Evolutionary conservation across 2,329 filamentous ascomycete genomes (phyloP), one percentile per base, ranked within the genome.

Genomic region (Pseudocercospora crystallina): DNA sequence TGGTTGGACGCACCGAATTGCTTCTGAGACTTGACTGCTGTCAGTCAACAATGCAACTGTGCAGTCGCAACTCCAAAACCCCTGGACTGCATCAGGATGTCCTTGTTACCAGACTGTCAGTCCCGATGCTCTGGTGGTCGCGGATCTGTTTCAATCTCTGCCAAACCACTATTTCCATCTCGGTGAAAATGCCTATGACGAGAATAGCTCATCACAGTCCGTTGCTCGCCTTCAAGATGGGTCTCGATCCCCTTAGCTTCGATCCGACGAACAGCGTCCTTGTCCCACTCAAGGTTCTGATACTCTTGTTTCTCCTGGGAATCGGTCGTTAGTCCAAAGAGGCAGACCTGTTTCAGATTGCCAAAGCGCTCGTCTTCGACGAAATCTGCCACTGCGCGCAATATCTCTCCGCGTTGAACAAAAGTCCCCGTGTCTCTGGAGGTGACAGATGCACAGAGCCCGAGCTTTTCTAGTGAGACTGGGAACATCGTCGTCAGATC

Each of bases 331-430:
- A 43, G 10, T 33, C 43, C 15, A 11, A 32, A 43, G 10, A 49
- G 29, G 35, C 47, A 49, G 13, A 49, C 35, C 32, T 49, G 20
- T 17, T 26, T 38, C 13, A 49, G 26, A 3, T 13, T 49, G 26
- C 12, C 17, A 17, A 43, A 43, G 12, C 33, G 12, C 43, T 40
- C 33, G 5, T 20, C n/a, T 40, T 44, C 30, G 35, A 44, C 15
- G 39, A 20, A 26, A 33, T 42, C 17, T 64, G 60, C 42, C 56
- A 57, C 14, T 61, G 64, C 47, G 60, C 64, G 46, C 49, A 56
- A 15, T 54, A 56, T 2, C 52, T 66, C 10, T 56, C 57, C 26
- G 56, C 51, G 12, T 53, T 69, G 2, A 60, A 65, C 15, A 57
- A 26, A 26, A 7, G 20, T 26, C 7, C 20, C 20, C 20, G 7